Conservation (phyloP, 2,329 filamentous ascomycete genomes). For the Aspergillus ruber region DNA sequence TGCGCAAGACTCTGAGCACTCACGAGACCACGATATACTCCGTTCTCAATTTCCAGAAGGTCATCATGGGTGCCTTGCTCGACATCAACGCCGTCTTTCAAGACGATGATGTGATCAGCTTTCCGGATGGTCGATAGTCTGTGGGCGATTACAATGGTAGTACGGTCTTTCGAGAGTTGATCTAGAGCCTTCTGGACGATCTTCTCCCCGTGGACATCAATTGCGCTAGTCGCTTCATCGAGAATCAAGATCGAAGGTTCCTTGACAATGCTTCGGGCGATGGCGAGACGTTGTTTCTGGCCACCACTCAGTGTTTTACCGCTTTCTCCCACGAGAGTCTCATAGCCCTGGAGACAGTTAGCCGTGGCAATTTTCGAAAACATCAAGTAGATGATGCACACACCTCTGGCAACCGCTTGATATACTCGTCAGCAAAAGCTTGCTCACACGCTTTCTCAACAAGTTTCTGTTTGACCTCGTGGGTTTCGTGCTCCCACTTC, state of each 20-base stretch:
- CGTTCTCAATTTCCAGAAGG: constrained; percentile 53
- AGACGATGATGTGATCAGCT: constrained; percentile 71
- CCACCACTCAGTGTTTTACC: constrained; percentile 77
- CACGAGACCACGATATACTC: constrained; percentile 64
- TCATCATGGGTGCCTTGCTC: constrained; percentile 72
- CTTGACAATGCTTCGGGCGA: constrained; percentile 64
- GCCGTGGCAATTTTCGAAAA: background rate
- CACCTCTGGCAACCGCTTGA: constrained; percentile 51
- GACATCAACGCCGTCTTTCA: constrained; percentile 63
- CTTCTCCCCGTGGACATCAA: constrained; percentile 50
- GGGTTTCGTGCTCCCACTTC: constrained; percentile 27
- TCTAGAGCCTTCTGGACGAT: constrained; percentile 52
- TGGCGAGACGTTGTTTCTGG: constrained; percentile 75
- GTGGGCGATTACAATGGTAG: constrained; percentile 73
- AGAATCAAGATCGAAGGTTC: constrained; percentile 62
- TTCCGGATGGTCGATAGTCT: constrained; percentile 66
- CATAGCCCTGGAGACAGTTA: constrained; percentile 51
- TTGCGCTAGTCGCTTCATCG: constrained; percentile 69
- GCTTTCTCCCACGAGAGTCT: constrained; percentile 67
- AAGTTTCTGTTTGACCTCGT: constrained; percentile 39
- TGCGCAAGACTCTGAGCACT: constrained; percentile 33
- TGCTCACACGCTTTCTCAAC: constrained; percentile 59
- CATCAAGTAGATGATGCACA: background rate
- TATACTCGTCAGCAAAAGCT: constrained; percentile 64
- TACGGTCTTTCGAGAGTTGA: constrained; percentile 54